A percentile compares a stretch with the other conserved stretches of the same genome.
These are phyloP conservation scores for Dictyostelium firmibasis DNA, from an alignment of 78 protist species.

Conservation along the genomic window DNA sequence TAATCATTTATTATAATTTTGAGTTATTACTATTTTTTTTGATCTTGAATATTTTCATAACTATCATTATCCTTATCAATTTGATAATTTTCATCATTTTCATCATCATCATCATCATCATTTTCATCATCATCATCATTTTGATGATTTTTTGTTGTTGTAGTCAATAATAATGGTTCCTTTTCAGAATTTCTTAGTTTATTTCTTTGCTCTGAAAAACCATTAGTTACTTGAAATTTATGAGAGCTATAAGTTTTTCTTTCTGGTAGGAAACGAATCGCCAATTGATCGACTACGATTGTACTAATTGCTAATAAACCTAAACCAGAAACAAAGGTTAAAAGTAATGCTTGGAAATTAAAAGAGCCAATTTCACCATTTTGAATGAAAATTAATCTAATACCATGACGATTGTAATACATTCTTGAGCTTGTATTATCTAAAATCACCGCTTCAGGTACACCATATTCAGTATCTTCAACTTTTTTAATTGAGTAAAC, in stretches of 20 bases:
- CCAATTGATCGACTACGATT: background rate
- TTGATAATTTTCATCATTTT: background rate
- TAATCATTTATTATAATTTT: background rate
- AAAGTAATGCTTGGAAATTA: constrained; percentile 38
- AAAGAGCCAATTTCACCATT: constrained; percentile 60
- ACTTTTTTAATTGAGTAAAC: background rate
- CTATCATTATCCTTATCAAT: background rate
- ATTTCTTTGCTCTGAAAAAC: background rate
- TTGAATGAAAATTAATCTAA: constrained; percentile 65
- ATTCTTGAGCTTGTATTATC: background rate
- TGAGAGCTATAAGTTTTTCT: background rate
- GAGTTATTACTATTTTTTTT: background rate
- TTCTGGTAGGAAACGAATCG: constrained; percentile 25
- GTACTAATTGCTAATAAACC: constrained; percentile 48
- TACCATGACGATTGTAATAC: constrained; percentile 62
- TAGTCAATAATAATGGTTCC: background rate
- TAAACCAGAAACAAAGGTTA: constrained; percentile 36
- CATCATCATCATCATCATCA: background rate
- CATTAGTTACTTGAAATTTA: constrained; percentile 28
- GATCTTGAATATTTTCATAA: background rate
- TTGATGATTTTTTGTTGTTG: background rate
- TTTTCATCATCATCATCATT: background rate
- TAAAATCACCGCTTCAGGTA: constrained; percentile 4
- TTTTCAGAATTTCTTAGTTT: background rate
- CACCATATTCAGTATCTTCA: constrained; percentile 18